Conservation (phyloP, 106 monocot genomes). For the Acanthochlamys bracteata region DNA sequence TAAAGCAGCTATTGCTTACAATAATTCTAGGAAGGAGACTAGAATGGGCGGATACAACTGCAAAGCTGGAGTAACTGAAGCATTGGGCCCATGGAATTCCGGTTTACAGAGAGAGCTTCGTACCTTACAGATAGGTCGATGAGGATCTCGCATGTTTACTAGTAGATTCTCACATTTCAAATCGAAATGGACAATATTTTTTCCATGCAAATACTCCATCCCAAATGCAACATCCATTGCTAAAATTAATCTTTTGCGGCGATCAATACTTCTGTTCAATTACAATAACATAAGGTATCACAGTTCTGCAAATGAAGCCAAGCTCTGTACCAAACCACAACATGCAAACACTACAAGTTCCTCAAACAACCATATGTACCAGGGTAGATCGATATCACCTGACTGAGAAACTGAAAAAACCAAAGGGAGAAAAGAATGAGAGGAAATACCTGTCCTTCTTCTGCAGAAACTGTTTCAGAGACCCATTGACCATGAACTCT, state of each 20-base stretch:
- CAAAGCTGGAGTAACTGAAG: no score
- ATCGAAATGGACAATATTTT: conserved; percentile 97
- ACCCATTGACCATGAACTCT: conserved; percentile 92
- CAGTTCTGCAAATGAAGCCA: background rate
- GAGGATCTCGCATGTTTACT: conserved; percentile 95
- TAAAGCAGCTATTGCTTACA: background rate
- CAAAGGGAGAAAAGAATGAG: no score
- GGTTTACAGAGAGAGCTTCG: background rate
- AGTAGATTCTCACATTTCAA: conserved; percentile 93
- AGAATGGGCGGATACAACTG: background rate
- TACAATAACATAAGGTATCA: background rate
- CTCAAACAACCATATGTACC: no score
- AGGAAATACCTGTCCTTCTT: conserved; percentile 71
- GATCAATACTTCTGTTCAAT: conserved; percentile 81
- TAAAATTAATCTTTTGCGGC: conserved; percentile 85
- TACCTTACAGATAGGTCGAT: conserved; percentile 94
- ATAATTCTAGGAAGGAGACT: background rate
- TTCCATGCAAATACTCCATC: conserved; percentile 95
- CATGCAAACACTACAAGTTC: no score
- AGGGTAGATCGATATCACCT: no score
- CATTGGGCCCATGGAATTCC: no score
- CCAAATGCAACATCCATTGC: conserved; percentile 97
- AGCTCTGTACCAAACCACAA: no score
- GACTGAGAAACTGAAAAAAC: no score
- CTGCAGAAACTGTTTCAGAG: conserved; percentile 77